A percentile compares a stretch with the other conserved stretches of the same genome.
These are phyloP conservation scores for Leccinum uliginosum DNA, from an alignment of 768 basidiomycete genomes.

Conservation along the genomic window DNA sequence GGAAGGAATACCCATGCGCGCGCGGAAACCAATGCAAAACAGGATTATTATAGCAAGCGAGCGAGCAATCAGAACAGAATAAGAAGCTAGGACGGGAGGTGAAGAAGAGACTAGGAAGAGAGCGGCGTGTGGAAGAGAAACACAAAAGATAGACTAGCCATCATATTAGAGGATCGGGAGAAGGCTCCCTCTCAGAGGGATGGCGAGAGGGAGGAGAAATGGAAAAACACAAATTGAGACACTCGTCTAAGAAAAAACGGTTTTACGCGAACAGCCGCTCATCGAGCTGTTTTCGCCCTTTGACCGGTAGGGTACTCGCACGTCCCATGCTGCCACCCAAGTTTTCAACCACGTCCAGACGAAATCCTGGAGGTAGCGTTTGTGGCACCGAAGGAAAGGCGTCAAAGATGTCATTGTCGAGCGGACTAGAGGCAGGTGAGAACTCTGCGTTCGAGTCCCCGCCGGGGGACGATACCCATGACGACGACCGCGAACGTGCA, in stretches of 20 bases:
- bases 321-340: constrained; percentile 9
- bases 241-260: constrained; percentile 4
- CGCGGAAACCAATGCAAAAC: constrained; percentile 15
- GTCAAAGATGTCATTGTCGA: constrained; percentile 62
- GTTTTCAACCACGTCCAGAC: constrained; percentile 10
- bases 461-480: constrained; percentile 44
- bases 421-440: constrained; percentile 34
- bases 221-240: background rate
- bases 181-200: background rate
- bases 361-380: constrained; percentile 35
- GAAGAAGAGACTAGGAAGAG: background rate
- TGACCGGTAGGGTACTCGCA: constrained; percentile 25
- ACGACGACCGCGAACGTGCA: constrained; percentile 17
- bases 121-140: background rate
- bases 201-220: background rate
- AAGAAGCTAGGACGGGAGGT: background rate
- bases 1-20: background rate
- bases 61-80: background rate
- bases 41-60: constrained; percentile 17
- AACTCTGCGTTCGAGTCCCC: constrained; percentile 36
- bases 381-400: constrained; percentile 70
- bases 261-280: constrained; percentile 22
- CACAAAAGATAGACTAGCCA: constrained; percentile 9
- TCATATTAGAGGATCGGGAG: constrained; percentile 1
- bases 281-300: constrained; percentile 23